Base-by-base conservation (phyloP, 805 yeast species). In the Isabelozyma pseudorhagii region DNA sequence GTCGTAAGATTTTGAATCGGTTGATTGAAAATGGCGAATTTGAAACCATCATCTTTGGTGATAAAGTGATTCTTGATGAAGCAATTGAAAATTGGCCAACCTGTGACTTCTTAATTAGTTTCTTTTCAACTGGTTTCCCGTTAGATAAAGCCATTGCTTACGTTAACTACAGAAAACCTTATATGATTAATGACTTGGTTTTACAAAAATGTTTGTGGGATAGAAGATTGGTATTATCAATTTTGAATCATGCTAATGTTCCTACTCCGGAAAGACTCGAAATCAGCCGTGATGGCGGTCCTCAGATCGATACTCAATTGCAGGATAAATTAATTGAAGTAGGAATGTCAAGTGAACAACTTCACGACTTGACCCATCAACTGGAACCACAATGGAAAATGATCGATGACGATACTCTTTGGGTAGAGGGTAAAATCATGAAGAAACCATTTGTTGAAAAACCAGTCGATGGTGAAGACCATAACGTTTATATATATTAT, bases 381-480 rank as follows among this genome's bases (percentile, higher is more conserved):
- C 66, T 77, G 28, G 97, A 89, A 64, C 94, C 96, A 0, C 71
- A 77, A 45, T 90, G 96, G 93, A 78, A 78, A 55, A 90, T 94
- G 98, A 69, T 87, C 27, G 96, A 89, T 63, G 74, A 68, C 21
- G 94, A 87, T 47, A 85, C 97, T 2, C 73, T 87, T 42, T 79
- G 79, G 51, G 94, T 88, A 18, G 81, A 87, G 56, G 97, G 96
- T 8, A 67, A 80, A 58, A 72, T 74, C 8, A 72, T 94, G 72
- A 77, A 75, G 40, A 94, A 94, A 64, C 99, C 99, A 6, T 94
- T 84, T 75, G 99, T 94, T 34, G 99, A 94, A 67, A 94, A 94
- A 59, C 99, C 99, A 0, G 98, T 92, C 3, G 97, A 94, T 67
- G 99, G 99, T 48, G 99, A 94, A 69, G 97, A 94, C 68, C 99